Base-by-base conservation (phyloP, 176 grass and related monocot species). In the Aegilops umbellulata region DNA sequence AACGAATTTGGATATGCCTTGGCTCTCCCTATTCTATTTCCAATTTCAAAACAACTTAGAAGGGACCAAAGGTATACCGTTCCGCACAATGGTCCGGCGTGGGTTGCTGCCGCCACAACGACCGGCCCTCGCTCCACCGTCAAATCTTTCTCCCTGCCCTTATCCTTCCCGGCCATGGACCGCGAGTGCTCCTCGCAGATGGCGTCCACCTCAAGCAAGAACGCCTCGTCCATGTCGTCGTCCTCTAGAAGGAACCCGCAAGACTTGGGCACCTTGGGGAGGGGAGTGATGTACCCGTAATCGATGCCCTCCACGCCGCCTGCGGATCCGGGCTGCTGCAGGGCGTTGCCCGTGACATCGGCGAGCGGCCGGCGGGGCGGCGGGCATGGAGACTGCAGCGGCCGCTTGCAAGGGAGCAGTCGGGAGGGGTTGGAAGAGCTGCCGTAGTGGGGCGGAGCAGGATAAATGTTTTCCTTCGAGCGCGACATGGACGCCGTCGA, bases 191-290 rank as follows among this genome's bases (percentile, higher is more conserved):
- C 90, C 79, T 92, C 77, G 55, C 93, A 95, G 27, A 98, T 92
- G 76, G 90, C 90, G 47, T 98, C 96, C 74, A 98, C 93, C 86
- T 91, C 88, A 64, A 31, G 90, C 49, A 98, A 76, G 84, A 98
- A 98, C 10, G 91, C 90, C 69, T 98, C 91, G 62, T 98, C 88
- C 12, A 98, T 83, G 20, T 89, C 84, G 34, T 87, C 79, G 32
- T 87, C 82, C 46, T 67, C 82, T 11, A 60, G 15, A 87, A 84
- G 81, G 46, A 87, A 83, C 60, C 76, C 46, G 68, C 85, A 51
- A 29, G 81, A 22, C 60, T 71, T 80, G 60, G 89, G 61, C 4
- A 41, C 16, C 81, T 87, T 91, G 42, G 74, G 15, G 11, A 87
- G 34, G 22, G 80, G 89, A 35, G 89, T 90, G 22, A 13, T 67